Percentiles rank a stretch among this genome's conserved stretches.
Conservation (phyloP, 768 basidiomycete genomes). For the Tremella yokohamensis region DNA sequence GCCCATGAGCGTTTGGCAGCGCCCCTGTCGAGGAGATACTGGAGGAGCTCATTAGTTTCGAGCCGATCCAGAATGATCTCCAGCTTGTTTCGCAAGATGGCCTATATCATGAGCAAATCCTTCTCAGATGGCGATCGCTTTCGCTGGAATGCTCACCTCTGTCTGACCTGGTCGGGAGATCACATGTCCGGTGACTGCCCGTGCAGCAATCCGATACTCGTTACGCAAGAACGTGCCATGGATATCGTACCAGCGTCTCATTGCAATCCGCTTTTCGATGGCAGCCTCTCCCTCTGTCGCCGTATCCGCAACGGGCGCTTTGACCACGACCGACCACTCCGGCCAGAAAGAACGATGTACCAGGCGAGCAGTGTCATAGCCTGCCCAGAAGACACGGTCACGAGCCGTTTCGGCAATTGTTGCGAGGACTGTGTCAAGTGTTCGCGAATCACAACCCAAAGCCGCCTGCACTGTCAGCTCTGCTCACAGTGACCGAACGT, state of each 20-base stretch:
- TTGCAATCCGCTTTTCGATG: slow-evolving; percentile 3
- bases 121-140: slow-evolving; percentile 7
- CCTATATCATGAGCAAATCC: slow-evolving; percentile 13
- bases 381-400: slow-evolving; percentile 30
- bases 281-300: neutral
- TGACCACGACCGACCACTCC: slow-evolving; percentile 16
- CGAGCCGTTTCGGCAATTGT: neutral
- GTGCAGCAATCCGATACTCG: slow-evolving; percentile 26
- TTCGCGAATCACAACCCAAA: neutral
- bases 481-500: no score
- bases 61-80: slow-evolving; percentile 29
- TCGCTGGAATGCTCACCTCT: slow-evolving; percentile 26
- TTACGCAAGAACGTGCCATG: slow-evolving; percentile 24
- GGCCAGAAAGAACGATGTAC: slow-evolving; percentile 13
- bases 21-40: slow-evolving; percentile 21
- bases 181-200: slow-evolving; percentile 23
- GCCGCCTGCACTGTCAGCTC: neutral
- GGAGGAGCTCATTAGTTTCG: slow-evolving; percentile 40
- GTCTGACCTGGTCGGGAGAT: slow-evolving; percentile 32
- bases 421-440: slow-evolving; percentile 13
- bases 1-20: slow-evolving; percentile 7
- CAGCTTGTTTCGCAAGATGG: slow-evolving; percentile 20
- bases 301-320: neutral
- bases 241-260: slow-evolving; percentile 43
- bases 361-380: slow-evolving; percentile 40